phyloP scores from a whole-genome alignment of 148 eudicot species.

The Rhododendron kiyosumense region DNA sequence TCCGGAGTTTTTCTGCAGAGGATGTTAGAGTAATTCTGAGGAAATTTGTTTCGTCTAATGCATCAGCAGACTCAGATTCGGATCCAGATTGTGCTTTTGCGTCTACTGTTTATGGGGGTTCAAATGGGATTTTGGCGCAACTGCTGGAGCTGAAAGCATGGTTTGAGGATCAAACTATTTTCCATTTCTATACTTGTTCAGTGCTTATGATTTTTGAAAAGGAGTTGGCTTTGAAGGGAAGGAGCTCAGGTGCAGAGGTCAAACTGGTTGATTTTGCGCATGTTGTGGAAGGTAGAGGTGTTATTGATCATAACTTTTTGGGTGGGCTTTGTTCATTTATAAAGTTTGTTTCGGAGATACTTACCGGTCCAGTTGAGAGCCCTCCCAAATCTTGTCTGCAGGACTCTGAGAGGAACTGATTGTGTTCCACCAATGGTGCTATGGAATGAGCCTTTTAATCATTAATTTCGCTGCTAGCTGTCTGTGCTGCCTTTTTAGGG shows the following conservation, averaged over 20 bases:
- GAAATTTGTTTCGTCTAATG: conserved; percentile 65
- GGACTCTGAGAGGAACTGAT: conserved; percentile 8
- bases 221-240: conserved; percentile 33
- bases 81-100: conserved; percentile 39
- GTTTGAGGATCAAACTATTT: conserved; percentile 88
- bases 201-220: conserved; percentile 57
- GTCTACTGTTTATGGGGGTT: conserved; percentile 59
- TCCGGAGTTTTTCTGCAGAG: conserved; percentile 30
- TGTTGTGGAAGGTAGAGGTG: conserved; percentile 65
- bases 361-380: conserved; percentile 32
- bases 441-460: neutral
- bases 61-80: conserved; percentile 23
- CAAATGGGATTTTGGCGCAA: conserved; percentile 69
- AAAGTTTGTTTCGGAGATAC: conserved; percentile 67
- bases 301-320: conserved; percentile 88
- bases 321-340: conserved; percentile 90
- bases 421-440: neutral
- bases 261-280: conserved; percentile 96
- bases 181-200: conserved; percentile 70
- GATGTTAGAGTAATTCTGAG: conserved; percentile 56
- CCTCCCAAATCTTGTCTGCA: conserved; percentile 11
- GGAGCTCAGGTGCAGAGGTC: conserved; percentile 39
- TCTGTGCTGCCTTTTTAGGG: neutral
- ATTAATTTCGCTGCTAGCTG: neutral
- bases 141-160: conserved; percentile 77